phyloP scores from a whole-genome alignment of 805 yeast species.

The Hanseniaspora singularis region DNA sequence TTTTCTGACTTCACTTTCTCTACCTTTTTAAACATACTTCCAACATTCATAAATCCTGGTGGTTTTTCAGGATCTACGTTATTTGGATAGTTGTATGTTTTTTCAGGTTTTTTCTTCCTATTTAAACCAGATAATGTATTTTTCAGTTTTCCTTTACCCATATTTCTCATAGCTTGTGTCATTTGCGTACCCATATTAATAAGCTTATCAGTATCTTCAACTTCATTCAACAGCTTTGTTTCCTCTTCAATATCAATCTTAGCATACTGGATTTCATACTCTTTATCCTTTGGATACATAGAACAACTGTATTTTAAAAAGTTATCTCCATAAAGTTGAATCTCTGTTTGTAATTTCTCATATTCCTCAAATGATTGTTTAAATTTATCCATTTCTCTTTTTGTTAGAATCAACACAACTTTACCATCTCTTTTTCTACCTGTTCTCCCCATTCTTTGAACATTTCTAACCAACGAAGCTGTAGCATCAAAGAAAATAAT shows the following conservation, averaged over 20 bases:
- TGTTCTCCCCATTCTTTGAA: conserved; percentile 96
- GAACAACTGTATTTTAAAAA: conserved; percentile 41
- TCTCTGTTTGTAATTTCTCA: conserved; percentile 59
- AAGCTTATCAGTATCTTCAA: conserved; percentile 56
- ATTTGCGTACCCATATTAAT: conserved; percentile 55
- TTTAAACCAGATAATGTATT: conserved; percentile 15
- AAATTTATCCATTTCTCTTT: conserved; percentile 66
- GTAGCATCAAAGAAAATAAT: conserved; percentile 90
- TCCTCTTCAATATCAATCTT: conserved; percentile 60
- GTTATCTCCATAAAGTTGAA: conserved; percentile 35
- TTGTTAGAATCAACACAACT: conserved; percentile 61
- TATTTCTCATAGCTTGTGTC: conserved; percentile 20
- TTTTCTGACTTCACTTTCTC: no score
- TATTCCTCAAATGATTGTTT: conserved; percentile 79
- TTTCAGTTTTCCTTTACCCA: conserved; percentile 14
- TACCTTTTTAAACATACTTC: conserved; percentile 7
- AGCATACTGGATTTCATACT: conserved; percentile 17
- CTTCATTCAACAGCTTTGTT: conserved; percentile 41
- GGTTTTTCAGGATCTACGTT: conserved; percentile 12
- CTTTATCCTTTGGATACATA: conserved; percentile 44
- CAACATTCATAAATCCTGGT: conserved; percentile 12
- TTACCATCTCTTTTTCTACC: conserved; percentile 89
- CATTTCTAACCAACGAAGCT: conserved; percentile 79
- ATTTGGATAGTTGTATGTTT: conserved; percentile 15
- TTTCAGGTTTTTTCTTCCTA: conserved; percentile 20